Evolutionary conservation across 1,284 basidiomycete genomes (phyloP).

Genomic region (Ceratobasidium sp.): DNA sequence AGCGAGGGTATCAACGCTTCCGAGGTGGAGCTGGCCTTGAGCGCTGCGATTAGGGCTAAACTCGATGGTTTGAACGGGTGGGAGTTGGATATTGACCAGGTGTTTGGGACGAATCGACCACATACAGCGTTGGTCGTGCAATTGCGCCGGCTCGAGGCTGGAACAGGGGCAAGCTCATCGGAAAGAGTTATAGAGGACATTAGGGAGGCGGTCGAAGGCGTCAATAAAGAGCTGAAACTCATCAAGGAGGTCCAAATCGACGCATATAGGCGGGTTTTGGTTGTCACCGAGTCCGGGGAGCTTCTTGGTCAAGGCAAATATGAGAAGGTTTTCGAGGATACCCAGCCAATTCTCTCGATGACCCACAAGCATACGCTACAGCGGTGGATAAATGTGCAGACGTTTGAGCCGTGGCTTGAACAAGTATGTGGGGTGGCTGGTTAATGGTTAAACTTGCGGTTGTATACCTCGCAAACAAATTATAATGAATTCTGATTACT

Average conservation of each 20-base stretch:
- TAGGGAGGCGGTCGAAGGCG: not conserved
- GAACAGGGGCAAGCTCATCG: not conserved
- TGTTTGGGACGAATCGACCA: conserved; percentile 22
- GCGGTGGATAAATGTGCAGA: conserved; percentile 32
- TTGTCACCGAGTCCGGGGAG: not conserved
- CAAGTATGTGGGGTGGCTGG: not conserved
- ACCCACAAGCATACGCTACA: conserved; percentile 27
- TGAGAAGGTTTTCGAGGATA: not conserved
- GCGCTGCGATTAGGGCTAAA: not conserved
- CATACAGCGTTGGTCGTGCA: conserved; percentile 29
- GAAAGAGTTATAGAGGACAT: not conserved
- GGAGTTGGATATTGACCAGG: conserved; percentile 16
- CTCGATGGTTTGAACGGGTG: not conserved
- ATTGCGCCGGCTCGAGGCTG: not conserved
- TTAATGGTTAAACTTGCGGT: not conserved
- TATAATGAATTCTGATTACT: too few relatives aligned
- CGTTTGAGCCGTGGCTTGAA: conserved; percentile 23
- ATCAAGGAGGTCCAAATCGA: not conserved
- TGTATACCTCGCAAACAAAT: not conserved
- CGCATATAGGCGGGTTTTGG: conserved; percentile 13
- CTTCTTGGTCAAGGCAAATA: not conserved
- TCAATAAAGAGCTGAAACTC: conserved; percentile 12
- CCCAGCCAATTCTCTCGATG: not conserved
- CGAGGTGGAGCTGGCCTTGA: not conserved
- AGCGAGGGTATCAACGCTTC: not conserved